A percentile compares a stretch with the other conserved stretches of the same genome.
Conservation (phyloP, 257 asterid species). For the Cinchona pubescens region DNA sequence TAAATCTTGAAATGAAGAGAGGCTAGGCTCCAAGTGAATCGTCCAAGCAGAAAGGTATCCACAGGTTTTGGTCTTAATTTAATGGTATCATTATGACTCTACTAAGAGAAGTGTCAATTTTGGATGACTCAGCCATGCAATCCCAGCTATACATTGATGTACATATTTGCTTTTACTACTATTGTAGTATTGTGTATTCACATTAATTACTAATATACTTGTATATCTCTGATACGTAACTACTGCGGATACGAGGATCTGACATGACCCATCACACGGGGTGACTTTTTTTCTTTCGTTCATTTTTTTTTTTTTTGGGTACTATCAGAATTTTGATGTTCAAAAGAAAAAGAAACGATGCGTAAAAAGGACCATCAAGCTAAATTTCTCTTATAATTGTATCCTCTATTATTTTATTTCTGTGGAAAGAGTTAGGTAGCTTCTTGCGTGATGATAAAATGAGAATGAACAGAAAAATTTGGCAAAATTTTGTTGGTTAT, state of each 20-base stretch:
- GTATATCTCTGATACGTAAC: constrained; percentile 6
- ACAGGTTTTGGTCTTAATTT: not conserved
- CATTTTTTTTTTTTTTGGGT: not conserved
- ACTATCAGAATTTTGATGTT: not conserved
- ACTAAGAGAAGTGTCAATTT: constrained; percentile 17
- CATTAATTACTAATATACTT: not conserved
- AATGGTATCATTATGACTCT: not conserved
- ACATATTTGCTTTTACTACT: not conserved
- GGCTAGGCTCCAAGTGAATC: constrained; percentile 16
- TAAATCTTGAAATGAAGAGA: not conserved
- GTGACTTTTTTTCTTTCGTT: not conserved
- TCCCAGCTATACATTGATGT: constrained; percentile 9
- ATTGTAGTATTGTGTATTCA: not conserved
- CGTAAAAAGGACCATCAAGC: too few species aligned
- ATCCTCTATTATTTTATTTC: not conserved
- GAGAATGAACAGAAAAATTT: not conserved
- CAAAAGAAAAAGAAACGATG: not conserved
- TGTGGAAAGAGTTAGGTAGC: constrained; percentile 27
- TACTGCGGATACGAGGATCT: constrained; percentile 3
- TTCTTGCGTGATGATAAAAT: constrained; percentile 18
- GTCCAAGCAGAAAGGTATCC: constrained; percentile 6
- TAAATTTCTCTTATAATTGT: not conserved
- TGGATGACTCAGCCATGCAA: constrained; percentile 8
- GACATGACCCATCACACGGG: not conserved
- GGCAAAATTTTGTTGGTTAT: constrained; percentile 35